Conservation (phyloP, 2,329 filamentous ascomycete genomes). For the Pestalotiopsis sp. region DNA sequence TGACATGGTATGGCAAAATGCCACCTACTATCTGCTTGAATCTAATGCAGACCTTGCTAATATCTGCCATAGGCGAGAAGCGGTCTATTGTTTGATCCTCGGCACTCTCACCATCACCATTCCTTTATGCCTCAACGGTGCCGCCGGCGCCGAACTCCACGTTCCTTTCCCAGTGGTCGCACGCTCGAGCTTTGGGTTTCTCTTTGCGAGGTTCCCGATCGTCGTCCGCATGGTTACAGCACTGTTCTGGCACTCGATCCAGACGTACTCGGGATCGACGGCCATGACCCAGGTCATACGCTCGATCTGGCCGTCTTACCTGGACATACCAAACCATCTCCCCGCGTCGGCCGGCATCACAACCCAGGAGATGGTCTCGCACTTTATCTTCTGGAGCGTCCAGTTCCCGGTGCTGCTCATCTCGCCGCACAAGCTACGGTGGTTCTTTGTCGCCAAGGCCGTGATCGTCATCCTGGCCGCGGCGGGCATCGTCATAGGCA, state of each 20-base stretch:
- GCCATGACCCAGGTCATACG: slow-evolving; percentile 41
- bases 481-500: slow-evolving; percentile 65
- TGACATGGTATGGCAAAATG: neutral
- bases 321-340: slow-evolving; percentile 53
- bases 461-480: slow-evolving; percentile 58
- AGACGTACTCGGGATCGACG: slow-evolving; percentile 19
- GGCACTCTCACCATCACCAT: slow-evolving; percentile 63
- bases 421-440: slow-evolving; percentile 35
- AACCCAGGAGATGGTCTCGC: slow-evolving; percentile 51
- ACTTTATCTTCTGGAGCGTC: slow-evolving; percentile 54
- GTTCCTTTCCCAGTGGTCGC: slow-evolving; percentile 48
- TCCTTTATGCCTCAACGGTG: slow-evolving; percentile 49
- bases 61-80: slow-evolving; percentile 33
- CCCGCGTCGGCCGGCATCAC: slow-evolving; percentile 52
- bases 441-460: slow-evolving; percentile 51
- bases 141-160: slow-evolving; percentile 47
- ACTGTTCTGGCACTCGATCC: slow-evolving; percentile 63
- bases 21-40: neutral
- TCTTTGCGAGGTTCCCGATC: slow-evolving; percentile 40
- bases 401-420: slow-evolving; percentile 32
- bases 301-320: slow-evolving; percentile 57
- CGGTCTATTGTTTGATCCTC: slow-evolving; percentile 48
- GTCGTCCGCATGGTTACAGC: slow-evolving; percentile 44
- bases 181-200: slow-evolving; percentile 47
- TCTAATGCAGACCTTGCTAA: neutral